Base-by-base conservation (phyloP, 306 rosid genomes). In the Chamaecrista fasciculata region DNA sequence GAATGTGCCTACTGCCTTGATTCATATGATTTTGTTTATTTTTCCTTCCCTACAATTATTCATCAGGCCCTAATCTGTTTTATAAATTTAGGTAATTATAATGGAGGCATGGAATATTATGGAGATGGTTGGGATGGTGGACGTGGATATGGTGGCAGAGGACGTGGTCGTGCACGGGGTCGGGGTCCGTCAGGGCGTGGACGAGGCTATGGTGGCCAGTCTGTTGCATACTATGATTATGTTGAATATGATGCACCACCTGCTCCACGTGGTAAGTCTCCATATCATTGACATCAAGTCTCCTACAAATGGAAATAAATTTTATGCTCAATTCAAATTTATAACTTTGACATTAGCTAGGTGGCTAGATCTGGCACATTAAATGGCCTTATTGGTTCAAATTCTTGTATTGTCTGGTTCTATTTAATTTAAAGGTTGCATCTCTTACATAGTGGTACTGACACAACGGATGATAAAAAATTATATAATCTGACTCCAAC, bases 61-160 rank as follows among this genome's bases (percentile, higher is more conserved):
- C n/a, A 42, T n/a, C 1, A 6, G 37, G 25, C 26, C 1, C 20
- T 24, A 39, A 47, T 66, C 5, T 66, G 9, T 71, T 61, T 16
- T 11, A 33, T 33, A 16, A 67, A 2, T n/a, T 11, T 66, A 87
- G 96, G 92, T 77, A 66, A 78, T 76, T 84, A 84, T 80, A 85
- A 85, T 70, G 96, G 86, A 50, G 83, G 88, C 59, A 63, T 66
- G 56, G 95, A 92, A 34, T 82, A 85, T 18, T 33, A 59, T 66
- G 97, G 90, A 46, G 92, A 87, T 78, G 86, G 86, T 44, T 87
- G 89, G 90, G 97, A 84, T 62, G 83, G 85, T 33, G 94, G 95
- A 14, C 89, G 79, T 24, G 84, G 97, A 61, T 86, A 76, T 67
- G 96, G 91, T 48, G 87, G 87, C 63, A 82, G 95, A 79, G 89